Conservation (phyloP, 2,329 filamentous ascomycete species). For the Aspergillus proliferans region DNA sequence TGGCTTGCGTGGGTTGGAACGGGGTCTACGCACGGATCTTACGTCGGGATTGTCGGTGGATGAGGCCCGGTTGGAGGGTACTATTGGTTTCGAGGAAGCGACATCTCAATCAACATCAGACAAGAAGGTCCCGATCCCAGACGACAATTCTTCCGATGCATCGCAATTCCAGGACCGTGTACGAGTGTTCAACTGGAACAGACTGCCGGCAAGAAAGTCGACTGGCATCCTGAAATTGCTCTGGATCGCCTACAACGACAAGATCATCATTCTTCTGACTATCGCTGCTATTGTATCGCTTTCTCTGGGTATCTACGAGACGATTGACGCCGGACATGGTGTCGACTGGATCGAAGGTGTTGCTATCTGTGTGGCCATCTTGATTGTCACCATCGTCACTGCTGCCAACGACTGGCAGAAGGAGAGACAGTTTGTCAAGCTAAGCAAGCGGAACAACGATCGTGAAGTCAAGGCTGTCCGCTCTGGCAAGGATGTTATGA, state of each 20-base stretch:
- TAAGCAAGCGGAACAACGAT: slow-evolving; percentile 58
- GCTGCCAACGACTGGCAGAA: slow-evolving; percentile 64
- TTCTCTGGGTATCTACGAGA: slow-evolving; percentile 64
- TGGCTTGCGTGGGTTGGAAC: slow-evolving; percentile 70
- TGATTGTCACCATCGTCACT: slow-evolving; percentile 59
- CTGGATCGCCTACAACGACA: slow-evolving; percentile 69
- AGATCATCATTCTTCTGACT: slow-evolving; percentile 64
- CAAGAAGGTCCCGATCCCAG: slow-evolving; percentile 2
- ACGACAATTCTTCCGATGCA: slow-evolving; percentile 7
- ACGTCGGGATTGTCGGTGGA: slow-evolving; percentile 69
- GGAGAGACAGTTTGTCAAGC: slow-evolving; percentile 58
- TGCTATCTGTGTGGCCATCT: slow-evolving; percentile 59
- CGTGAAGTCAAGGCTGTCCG: slow-evolving; percentile 61
- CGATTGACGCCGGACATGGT: slow-evolving; percentile 44
- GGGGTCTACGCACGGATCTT: slow-evolving; percentile 67
- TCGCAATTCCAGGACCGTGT: slow-evolving; percentile 51
- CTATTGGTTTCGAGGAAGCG: slow-evolving; percentile 67
- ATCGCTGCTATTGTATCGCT: slow-evolving; percentile 63
- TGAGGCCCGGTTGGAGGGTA: slow-evolving; percentile 60
- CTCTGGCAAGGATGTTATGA: slow-evolving; percentile 57
- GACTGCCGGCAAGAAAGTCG: slow-evolving; percentile 57
- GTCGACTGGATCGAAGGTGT: slow-evolving; percentile 65
- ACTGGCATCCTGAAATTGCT: slow-evolving; percentile 55
- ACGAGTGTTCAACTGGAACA: slow-evolving; percentile 56
- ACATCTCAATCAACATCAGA: slow-evolving; percentile 28